These are phyloP conservation scores for Candida glucosophila DNA, from an alignment of 1,139 yeast species.

Conservation along the genomic window DNA sequence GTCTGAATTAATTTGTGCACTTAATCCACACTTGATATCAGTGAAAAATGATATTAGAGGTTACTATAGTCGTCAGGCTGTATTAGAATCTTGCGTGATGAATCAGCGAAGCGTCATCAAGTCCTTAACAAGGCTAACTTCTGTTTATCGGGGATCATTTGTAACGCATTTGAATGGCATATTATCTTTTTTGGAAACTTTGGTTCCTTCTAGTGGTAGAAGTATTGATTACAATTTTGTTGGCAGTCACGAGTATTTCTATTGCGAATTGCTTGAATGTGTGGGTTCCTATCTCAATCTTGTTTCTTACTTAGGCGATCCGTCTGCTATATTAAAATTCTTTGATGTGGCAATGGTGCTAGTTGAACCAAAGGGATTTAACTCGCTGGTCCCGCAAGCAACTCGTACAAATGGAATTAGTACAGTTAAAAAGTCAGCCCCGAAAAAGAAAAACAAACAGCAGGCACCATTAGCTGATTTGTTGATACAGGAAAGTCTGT, in stretches of 20 bases:
- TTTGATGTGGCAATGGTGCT: conserved; percentile 39
- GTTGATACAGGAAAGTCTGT: conserved; percentile 58
- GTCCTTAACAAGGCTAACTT: conserved; percentile 30
- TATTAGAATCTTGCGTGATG: conserved; percentile 31
- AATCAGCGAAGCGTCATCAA: conserved; percentile 37
- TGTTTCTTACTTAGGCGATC: conserved; percentile 26
- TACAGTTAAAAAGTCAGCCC: conserved; percentile 15
- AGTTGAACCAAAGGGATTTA: conserved; percentile 28
- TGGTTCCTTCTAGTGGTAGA: conserved; percentile 41
- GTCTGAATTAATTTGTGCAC: conserved; percentile 42
- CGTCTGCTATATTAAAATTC: conserved; percentile 31
- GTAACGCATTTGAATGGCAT: conserved; percentile 42
- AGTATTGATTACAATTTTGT: conserved; percentile 23
- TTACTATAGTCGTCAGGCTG: conserved; percentile 31
- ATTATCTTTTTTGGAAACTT: conserved; percentile 44
- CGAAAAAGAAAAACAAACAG: conserved; percentile 35
- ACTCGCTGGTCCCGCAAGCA: neutral
- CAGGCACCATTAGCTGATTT: conserved; percentile 58
- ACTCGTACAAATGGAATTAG: conserved; percentile 1
- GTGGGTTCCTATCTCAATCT: conserved; percentile 20
- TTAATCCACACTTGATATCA: conserved; percentile 46
- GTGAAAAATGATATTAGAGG: conserved; percentile 53
- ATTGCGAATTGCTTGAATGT: conserved; percentile 20
- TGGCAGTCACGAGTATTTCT: conserved; percentile 22
- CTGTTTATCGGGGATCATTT: conserved; percentile 34